Percentiles rank a stretch among this genome's conserved stretches.
Evolutionary conservation across 2,329 filamentous ascomycete species (phyloP).

Genomic region (Ophiostoma sp.): DNA sequence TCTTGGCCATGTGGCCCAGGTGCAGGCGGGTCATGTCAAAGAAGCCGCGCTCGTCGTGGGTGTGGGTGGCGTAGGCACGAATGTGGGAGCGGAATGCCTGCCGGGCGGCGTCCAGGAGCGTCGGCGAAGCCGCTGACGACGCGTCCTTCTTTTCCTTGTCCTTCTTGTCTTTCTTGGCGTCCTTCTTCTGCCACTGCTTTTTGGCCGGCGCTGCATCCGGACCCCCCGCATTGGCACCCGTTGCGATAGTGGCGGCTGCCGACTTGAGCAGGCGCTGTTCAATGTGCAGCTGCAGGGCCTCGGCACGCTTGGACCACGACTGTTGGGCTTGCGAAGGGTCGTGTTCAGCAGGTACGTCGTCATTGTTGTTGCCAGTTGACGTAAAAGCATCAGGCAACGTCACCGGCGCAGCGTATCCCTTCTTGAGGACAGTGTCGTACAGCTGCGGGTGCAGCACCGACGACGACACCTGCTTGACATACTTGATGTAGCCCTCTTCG

Average conservation of each 20-base stretch:
- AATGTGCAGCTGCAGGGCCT: slow-evolving; percentile 59
- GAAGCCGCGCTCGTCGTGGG: slow-evolving; percentile 76
- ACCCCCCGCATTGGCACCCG: slow-evolving; percentile 23
- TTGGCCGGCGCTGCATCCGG: slow-evolving; percentile 33
- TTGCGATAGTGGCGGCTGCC: not conserved
- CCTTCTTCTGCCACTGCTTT: slow-evolving; percentile 31
- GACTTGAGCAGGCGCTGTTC: slow-evolving; percentile 56
- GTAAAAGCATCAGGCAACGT: slow-evolving; percentile 57
- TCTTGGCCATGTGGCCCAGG: slow-evolving; percentile 90
- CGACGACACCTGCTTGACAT: slow-evolving; percentile 53
- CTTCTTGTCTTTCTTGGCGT: slow-evolving; percentile 9
- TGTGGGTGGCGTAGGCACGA: slow-evolving; percentile 91
- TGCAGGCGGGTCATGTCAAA: slow-evolving; percentile 94
- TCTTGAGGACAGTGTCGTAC: slow-evolving; percentile 60
- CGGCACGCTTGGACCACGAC: slow-evolving; percentile 48
- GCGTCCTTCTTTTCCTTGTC: not conserved
- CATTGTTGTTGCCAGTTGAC: slow-evolving; percentile 38
- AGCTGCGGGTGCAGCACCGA: slow-evolving; percentile 51
- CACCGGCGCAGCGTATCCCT: slow-evolving; percentile 62
- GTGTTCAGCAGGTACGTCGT: slow-evolving; percentile 45
- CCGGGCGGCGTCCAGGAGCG: slow-evolving; percentile 74
- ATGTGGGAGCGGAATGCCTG: slow-evolving; percentile 90
- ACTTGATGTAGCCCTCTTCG: slow-evolving; percentile 85
- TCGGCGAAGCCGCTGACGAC: slow-evolving; percentile 32
- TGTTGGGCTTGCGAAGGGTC: slow-evolving; percentile 42